Percentiles rank a stretch among this genome's conserved stretches.
Conservation (phyloP, 2,329 filamentous ascomycete species). For the Kalaharituber pfeilii region DNA sequence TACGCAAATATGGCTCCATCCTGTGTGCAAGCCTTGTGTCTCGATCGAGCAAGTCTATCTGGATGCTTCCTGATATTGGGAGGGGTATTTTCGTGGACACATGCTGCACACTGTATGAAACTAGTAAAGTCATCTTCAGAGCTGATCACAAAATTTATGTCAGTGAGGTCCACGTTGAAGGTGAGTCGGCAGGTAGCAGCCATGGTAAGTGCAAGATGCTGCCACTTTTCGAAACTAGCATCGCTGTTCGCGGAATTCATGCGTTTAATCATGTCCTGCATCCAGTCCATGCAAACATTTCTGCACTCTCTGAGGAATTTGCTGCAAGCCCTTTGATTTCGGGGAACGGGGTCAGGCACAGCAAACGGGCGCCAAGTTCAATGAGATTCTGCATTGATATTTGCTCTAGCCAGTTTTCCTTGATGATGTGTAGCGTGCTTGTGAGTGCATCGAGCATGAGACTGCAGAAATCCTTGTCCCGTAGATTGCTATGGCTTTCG, state of each 20-base stretch:
- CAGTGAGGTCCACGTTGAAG: conserved; percentile 20
- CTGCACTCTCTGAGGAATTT: conserved; percentile 11
- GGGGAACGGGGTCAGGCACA: conserved; percentile 1
- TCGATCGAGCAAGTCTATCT: conserved; percentile 20
- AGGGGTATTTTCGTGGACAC: no score
- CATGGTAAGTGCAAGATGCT: conserved; percentile 13
- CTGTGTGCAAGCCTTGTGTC: conserved; percentile 19
- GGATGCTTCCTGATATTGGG: no score
- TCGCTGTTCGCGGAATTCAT: conserved; percentile 5
- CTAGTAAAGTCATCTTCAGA: conserved; percentile 22
- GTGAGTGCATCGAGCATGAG: not conserved
- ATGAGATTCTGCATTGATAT: not conserved
- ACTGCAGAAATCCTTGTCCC: not conserved
- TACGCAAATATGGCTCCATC: conserved; percentile 16
- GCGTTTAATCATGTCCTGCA: conserved; percentile 6
- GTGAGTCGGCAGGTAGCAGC: conserved; percentile 18
- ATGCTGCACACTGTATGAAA: conserved; percentile 28
- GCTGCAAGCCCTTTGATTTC: conserved; percentile 8
- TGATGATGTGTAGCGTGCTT: no score
- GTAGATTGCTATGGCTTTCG: not conserved
- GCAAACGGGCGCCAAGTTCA: not conserved
- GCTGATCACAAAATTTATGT: conserved; percentile 24
- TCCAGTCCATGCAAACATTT: conserved; percentile 14
- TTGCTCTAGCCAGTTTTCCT: not conserved
- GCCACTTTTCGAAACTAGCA: conserved; percentile 7